Evolutionary conservation across 345 rosid species (phyloP).

Genomic region (Citrus trifoliata): DNA sequence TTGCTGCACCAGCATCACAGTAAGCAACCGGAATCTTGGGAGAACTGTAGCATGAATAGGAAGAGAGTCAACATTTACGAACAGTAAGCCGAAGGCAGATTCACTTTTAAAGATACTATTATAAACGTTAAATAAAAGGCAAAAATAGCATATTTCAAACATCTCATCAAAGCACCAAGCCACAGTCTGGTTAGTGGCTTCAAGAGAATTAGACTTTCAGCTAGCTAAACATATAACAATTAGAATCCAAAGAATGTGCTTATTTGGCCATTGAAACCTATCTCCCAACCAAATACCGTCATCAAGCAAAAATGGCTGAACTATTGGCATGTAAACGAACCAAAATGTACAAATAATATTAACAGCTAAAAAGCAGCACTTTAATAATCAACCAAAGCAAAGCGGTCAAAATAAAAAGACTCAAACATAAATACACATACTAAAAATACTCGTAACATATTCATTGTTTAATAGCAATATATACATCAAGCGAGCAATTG

Average conservation of each 20-base stretch:
- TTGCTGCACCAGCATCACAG: slow-evolving; percentile 79
- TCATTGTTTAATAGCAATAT: too few relatives aligned
- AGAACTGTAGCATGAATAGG: slow-evolving; percentile 33
- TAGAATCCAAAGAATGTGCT: not conserved
- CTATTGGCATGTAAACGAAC: not conserved
- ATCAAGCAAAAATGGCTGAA: not conserved
- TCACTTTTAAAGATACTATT: not conserved
- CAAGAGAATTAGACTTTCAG: not conserved
- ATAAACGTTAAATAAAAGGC: not conserved
- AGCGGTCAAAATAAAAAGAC: not conserved
- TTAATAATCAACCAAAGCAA: not conserved
- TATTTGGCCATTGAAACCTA: not conserved
- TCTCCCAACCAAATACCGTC: not conserved
- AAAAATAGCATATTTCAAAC: not conserved
- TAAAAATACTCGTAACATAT: not conserved
- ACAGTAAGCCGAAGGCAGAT: not conserved
- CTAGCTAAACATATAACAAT: not conserved
- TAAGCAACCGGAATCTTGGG: slow-evolving; percentile 64
- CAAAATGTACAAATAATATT: not conserved
- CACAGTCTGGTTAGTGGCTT: not conserved
- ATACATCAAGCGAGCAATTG: not conserved
- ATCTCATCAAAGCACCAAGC: not conserved
- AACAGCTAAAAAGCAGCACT: not conserved
- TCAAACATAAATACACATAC: not conserved
- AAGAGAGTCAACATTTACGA: slow-evolving; percentile 10